Conservation (phyloP, 164 flowering plant species). For the Chloranthus sessilifolius region DNA sequence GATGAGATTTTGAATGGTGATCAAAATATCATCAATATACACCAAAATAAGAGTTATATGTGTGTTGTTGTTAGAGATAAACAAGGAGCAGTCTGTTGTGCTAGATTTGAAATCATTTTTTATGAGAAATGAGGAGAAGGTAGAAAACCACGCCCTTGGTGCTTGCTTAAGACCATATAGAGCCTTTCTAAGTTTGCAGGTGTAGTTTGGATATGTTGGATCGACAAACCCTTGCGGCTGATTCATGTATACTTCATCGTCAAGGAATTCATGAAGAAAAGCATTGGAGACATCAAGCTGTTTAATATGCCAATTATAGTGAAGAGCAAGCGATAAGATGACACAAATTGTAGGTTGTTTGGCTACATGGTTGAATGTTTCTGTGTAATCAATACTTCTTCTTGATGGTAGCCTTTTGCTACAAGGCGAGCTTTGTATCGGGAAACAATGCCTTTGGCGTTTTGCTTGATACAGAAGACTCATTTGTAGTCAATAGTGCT, state of each 20-base stretch:
- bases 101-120: too few species aligned
- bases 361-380: background rate
- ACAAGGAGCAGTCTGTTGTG: too few species aligned
- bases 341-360: background rate
- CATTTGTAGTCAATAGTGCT: too few species aligned
- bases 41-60: too few species aligned
- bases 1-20: too few species aligned
- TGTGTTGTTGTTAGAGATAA: too few species aligned
- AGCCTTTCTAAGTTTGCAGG: background rate
- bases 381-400: background rate
- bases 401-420: background rate
- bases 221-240: slow-evolving; percentile 4
- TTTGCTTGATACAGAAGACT: too few species aligned
- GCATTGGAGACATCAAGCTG: slow-evolving; percentile 3
- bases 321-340: background rate
- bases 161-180: slow-evolving; percentile 7
- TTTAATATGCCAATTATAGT: background rate
- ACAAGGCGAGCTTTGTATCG: slow-evolving; percentile 7
- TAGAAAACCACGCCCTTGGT: slow-evolving; percentile 1
- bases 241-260: background rate
- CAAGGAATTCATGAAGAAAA: background rate
- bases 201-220: background rate
- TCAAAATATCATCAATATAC: too few species aligned
- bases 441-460: too few species aligned
- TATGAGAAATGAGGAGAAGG: too few species aligned